phyloP scores from a whole-genome alignment of 2,329 filamentous ascomycete genomes.

The Daldinia sp. region DNA sequence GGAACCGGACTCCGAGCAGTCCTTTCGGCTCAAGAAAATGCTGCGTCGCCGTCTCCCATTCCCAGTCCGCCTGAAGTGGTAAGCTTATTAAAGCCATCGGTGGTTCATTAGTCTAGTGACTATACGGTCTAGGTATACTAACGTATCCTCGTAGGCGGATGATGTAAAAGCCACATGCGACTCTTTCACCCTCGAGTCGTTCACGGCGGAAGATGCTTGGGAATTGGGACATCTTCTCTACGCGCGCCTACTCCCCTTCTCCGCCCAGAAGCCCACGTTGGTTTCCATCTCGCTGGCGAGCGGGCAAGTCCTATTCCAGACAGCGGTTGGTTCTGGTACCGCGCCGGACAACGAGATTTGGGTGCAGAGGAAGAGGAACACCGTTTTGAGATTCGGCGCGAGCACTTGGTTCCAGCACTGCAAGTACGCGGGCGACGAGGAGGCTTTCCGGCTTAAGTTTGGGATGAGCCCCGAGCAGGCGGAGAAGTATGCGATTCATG shows the following conservation, averaged over 20 bases:
- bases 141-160: background rate
- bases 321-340: slow-evolving; percentile 70
- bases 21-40: slow-evolving; percentile 27
- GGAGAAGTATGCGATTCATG: slow-evolving; percentile 77
- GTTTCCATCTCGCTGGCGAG: slow-evolving; percentile 70
- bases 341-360: slow-evolving; percentile 76
- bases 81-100: slow-evolving; percentile 16
- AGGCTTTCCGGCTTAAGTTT: slow-evolving; percentile 70
- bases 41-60: slow-evolving; percentile 23
- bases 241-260: slow-evolving; percentile 64
- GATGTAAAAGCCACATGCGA: slow-evolving; percentile 50
- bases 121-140: background rate
- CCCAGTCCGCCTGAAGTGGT: slow-evolving; percentile 38
- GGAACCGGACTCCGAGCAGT: slow-evolving; percentile 39
- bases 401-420: slow-evolving; percentile 76
- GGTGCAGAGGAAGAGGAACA: slow-evolving; percentile 75
- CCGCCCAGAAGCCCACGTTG: slow-evolving; percentile 58
- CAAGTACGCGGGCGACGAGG: slow-evolving; percentile 72
- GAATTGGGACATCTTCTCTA: slow-evolving; percentile 71
- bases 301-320: slow-evolving; percentile 73
- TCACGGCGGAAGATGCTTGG: slow-evolving; percentile 71
- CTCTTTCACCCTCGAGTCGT: slow-evolving; percentile 58
- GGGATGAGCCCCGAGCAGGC: slow-evolving; percentile 65
- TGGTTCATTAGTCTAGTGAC: background rate
- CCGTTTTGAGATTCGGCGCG: slow-evolving; percentile 74